A percentile compares a stretch with the other conserved stretches of the same genome.
phyloP scores from a whole-genome alignment of 2,329 filamentous ascomycete species.

The Coniella lustricola region DNA sequence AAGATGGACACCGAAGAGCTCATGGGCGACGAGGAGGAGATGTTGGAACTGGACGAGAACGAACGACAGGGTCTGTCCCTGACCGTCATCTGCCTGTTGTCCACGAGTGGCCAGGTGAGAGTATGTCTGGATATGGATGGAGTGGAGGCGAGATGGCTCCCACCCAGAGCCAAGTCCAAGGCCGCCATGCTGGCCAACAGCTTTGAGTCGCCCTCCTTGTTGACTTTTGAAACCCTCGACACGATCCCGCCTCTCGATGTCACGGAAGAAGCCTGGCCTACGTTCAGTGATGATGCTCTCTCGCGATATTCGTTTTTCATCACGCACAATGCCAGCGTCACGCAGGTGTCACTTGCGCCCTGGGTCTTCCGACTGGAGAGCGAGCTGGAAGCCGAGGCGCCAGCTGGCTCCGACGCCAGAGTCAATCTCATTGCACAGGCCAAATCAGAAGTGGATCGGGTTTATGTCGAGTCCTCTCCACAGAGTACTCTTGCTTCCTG shows the following conservation, averaged over 20 bases:
- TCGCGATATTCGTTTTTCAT: slow-evolving; percentile 59
- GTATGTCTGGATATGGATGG: slow-evolving; percentile 56
- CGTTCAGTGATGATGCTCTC: slow-evolving; percentile 54
- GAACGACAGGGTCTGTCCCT: slow-evolving; percentile 55
- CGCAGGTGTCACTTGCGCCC: slow-evolving; percentile 50
- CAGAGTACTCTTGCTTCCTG: slow-evolving; percentile 47
- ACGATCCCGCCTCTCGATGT: slow-evolving; percentile 49
- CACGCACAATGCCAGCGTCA: slow-evolving; percentile 54
- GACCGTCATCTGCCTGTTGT: slow-evolving; percentile 52
- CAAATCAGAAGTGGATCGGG: slow-evolving; percentile 46
- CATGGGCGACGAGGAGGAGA: slow-evolving; percentile 59
- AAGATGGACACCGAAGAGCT: slow-evolving; percentile 54
- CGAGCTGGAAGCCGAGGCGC: slow-evolving; percentile 49
- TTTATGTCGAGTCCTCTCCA: slow-evolving; percentile 46
- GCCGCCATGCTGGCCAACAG: slow-evolving; percentile 32
- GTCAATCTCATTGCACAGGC: slow-evolving; percentile 53
- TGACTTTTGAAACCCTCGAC: slow-evolving; percentile 58
- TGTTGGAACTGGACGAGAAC: slow-evolving; percentile 48
- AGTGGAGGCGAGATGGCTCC: slow-evolving; percentile 60
- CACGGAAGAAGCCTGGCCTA: slow-evolving; percentile 52
- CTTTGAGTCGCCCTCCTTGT: slow-evolving; percentile 39
- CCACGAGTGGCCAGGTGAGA: slow-evolving; percentile 53
- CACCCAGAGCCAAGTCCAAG: slow-evolving; percentile 46
- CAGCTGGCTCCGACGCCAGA: slow-evolving; percentile 54
- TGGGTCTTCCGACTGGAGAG: slow-evolving; percentile 60